Base-by-base conservation (phyloP, 1,139 yeast genomes). In the Zhuliangozyma parablackwelliae region DNA sequence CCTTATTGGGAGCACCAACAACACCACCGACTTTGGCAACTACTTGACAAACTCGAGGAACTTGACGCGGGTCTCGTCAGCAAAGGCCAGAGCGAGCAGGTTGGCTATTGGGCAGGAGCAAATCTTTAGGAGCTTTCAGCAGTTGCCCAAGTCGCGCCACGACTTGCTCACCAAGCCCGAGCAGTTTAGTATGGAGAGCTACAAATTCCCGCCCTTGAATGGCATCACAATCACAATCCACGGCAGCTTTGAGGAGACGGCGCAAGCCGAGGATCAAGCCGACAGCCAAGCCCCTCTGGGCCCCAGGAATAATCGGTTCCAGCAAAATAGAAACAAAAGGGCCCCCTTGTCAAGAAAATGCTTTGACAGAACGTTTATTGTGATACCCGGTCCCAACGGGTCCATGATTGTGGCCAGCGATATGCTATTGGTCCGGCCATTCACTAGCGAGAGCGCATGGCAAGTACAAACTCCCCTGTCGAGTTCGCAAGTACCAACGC, bases 321-420 rank as follows among this genome's bases (percentile, higher is more conserved):
- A 45, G 28, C 57, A 47, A 32, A 44, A 52, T 31, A 59, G 60
- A 40, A 59, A 53, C 25, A 63, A 63, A 37, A 66, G 69, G 36
- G 61, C 70, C 27, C 59, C 72, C n/a, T 61, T 83, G 32, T 63
- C 76, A 23, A 68, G 69, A 45, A 82, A 92, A 54, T 78, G 92
- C n/a, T 92, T 92, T 59, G 97, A 92, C 58, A 74, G 98, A 54
- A 73, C 83, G 0, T 81, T 92, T 57, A 69, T 87, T n/a, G 77
- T 88, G 25, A 78, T 86, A 5, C 94, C 92, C 1, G 82, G 80
- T 2, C 77, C 81, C 12, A 71, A 72, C 45, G 88, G 87, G 5
- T 65, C 78, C 31, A 80, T 87, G 70, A 69, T 90, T 16, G 80
- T 92, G 26, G 96, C 96, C 10, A 82, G 95, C 34, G 98, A 92